Base-by-base conservation (phyloP, 805 yeast species). In the Saccharomycodes ludwigii region DNA sequence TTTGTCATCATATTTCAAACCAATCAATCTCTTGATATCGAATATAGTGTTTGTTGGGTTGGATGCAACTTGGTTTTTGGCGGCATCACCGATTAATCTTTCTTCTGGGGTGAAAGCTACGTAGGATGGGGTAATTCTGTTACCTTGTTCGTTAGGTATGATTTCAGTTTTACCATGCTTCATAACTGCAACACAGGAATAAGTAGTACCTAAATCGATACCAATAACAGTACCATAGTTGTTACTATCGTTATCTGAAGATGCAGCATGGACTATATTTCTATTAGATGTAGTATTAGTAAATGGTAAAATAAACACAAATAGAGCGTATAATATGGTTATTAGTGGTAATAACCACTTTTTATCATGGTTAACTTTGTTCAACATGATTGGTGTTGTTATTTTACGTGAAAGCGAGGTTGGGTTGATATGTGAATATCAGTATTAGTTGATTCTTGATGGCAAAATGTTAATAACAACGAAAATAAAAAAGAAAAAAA, bases 121-220 rank as follows among this genome's bases (percentile, higher is more conserved):
- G 52, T 79, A 85, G 1, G 94, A 83, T 18, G 96, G 96, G 13
- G 96, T 85, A 48, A 86, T 85, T 70, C 96, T 80, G 65, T 84
- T 83, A 66, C 96, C 96, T 66, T 85, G 96, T 61, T 85, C 95
- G 54, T 85, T 85, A 42, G 95, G 94, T 42, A 85, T 67, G 47
- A 85, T 85, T 55, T 85, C 96, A 31, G 88, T 94, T 52, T 85
- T 71, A 50, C 86, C 93, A 46, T 76, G 73, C 50, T 71, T 71
- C 79, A 74, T 73, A 29, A 73, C 84, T 46, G 95, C 96, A 35
- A 86, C 96, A 75, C 96, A 86, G 2, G 95, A 85, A 65, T 86
- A 86, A 2, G 96, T 86, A 39, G 96, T 86, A 58, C 98, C 98
- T 64, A 88, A 71, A 68, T 88, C 97, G 54, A 88, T 88, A 63